Evolutionary conservation across 169 alveolate species (phyloP), one percentile per base, ranked within the genome.

Genomic region (Plasmodium malariae): DNA sequence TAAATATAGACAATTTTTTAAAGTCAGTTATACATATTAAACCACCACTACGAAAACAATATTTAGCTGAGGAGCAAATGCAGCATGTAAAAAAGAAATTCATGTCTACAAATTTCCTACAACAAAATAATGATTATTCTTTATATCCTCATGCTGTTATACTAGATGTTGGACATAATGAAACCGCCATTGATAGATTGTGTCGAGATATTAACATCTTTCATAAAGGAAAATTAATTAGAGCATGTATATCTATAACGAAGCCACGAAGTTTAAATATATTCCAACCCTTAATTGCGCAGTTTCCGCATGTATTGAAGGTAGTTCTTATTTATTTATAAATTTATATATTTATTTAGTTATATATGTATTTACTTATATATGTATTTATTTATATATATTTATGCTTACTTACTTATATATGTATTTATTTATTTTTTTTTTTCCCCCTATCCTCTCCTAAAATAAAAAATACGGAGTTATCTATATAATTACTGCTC

Each of bases 141-240:
- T 26, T 11, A 9, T 19, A 62, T 19, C 96, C 95, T 3, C 32
- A 11, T 32, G 93, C 87, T 0, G 96, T 95, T 43, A 76, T 96
- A 48, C 43, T 97, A 26, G 99, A 97, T 67, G 97, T 96, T 6
- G 97, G 96, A 5, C 99, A 97, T 74, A 97, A 97, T 72, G 96
- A 94, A 57, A 85, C 94, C 1, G 98, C 98, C 5, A 51, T 97
- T 30, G 96, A 94, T 67, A 73, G 97, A 65, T 93, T 96, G 11
- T 88, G 94, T n/a, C 68, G 71, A 14, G 96, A 83, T 19, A 34
- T 83, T 3, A 83, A 83, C 72, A 67, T n/a, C 24, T 83, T 83
- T 32, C 91, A 83, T 59, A 83, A 67, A 59, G 85, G 36, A 1
- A 67, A 51, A 28, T 9, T 37, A n/a, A 68, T 83, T 51, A 43